Percentiles rank a stretch among this genome's conserved stretches.
phyloP scores from a whole-genome alignment of 441 rosid species.

The Pelargonium fulgidum region DNA sequence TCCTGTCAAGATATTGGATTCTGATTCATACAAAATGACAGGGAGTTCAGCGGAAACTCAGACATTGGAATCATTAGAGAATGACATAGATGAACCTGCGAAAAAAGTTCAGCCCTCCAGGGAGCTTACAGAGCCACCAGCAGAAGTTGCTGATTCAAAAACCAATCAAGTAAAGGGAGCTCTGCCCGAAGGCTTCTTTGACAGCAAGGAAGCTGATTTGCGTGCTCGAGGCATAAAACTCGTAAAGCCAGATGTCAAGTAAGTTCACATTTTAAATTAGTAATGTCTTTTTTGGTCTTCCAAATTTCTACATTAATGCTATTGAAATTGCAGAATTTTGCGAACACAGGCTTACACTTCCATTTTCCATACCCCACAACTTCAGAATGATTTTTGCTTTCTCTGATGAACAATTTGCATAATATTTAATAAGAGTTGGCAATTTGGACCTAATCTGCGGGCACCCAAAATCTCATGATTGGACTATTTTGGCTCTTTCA shows the following conservation, averaged over 20 bases:
- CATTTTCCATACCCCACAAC: background rate
- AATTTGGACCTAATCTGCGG: too few relatives aligned
- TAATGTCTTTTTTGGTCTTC: too few relatives aligned
- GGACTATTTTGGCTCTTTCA: background rate
- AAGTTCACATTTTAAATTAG: slow-evolving; percentile 28
- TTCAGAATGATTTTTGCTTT: background rate
- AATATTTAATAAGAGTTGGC: too few relatives aligned
- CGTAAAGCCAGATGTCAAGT: slow-evolving; percentile 85
- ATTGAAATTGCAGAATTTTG: background rate
- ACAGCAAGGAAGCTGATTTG: slow-evolving; percentile 87
- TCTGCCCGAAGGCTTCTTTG: slow-evolving; percentile 86
- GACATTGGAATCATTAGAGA: slow-evolving; percentile 21
- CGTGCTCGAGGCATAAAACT: slow-evolving; percentile 92
- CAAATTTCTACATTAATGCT: background rate
- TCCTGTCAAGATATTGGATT: slow-evolving; percentile 4
- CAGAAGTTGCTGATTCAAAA: slow-evolving; percentile 30
- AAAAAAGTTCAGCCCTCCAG: slow-evolving; percentile 28
- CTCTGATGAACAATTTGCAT: background rate
- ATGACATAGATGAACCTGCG: slow-evolving; percentile 27
- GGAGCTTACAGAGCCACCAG: slow-evolving; percentile 28
- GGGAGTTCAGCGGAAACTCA: slow-evolving; percentile 16
- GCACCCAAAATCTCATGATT: background rate
- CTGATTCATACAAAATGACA: too few relatives aligned
- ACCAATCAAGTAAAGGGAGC: slow-evolving; percentile 50
- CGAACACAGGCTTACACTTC: background rate